These are phyloP conservation scores for Epichloe hybrida DNA, from an alignment of 2,329 filamentous ascomycete genomes.

Conservation along the genomic window DNA sequence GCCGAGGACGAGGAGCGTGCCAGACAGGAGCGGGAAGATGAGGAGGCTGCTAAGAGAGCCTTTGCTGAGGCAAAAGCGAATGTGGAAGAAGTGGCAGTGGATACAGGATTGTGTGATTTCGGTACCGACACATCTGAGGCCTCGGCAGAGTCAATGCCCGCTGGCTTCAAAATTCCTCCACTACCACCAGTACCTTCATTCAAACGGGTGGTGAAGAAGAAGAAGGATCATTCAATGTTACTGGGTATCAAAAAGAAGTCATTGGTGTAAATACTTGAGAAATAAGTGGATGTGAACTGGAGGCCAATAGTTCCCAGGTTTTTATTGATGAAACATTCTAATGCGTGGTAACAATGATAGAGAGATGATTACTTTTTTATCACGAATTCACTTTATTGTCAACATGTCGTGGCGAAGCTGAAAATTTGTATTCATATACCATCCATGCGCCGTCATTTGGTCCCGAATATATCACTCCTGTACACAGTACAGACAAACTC, in stretches of 20 bases:
- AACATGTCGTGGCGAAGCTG: not conserved
- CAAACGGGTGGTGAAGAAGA: conserved; percentile 68
- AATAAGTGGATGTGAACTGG: no score
- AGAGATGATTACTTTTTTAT: no score
- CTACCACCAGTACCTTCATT: conserved; percentile 41
- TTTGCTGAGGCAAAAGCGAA: conserved; percentile 53
- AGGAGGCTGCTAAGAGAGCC: conserved; percentile 63
- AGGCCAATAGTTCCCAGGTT: no score
- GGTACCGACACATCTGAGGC: conserved; percentile 5
- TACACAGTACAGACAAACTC: not conserved
- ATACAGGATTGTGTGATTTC: not conserved
- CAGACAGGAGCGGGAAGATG: conserved; percentile 66
- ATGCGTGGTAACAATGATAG: no score
- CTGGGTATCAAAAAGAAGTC: conserved; percentile 83
- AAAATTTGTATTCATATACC: not conserved
- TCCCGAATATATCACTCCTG: not conserved
- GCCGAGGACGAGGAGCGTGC: conserved; percentile 45
- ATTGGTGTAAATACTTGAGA: conserved; percentile 27
- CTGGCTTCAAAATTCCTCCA: conserved; percentile 6
- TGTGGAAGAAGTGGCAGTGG: conserved; percentile 27
- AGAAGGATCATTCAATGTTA: conserved; percentile 63
- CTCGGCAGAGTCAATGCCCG: conserved; percentile 15
- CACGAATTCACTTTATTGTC: no score
- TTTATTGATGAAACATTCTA: no score
- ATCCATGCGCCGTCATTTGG: not conserved